Conservation (phyloP, 768 basidiomycete genomes). For the Aureoboletus auriporus region DNA sequence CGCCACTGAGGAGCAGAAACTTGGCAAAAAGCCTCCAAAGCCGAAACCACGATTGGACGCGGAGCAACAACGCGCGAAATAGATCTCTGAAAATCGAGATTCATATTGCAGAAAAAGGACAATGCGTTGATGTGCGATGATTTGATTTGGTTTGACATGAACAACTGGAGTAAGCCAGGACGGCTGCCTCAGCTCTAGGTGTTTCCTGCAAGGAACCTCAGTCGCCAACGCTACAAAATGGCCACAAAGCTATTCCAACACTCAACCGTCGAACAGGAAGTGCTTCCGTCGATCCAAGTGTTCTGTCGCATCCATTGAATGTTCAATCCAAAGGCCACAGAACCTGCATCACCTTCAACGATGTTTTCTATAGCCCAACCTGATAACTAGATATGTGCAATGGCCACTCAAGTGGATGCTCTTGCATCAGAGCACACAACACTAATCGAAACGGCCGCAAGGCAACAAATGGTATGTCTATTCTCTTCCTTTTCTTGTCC, state of each 20-base stretch:
- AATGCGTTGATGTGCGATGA: conserved; percentile 1
- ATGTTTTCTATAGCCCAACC: conserved; percentile 26
- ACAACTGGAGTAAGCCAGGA: conserved; percentile 21
- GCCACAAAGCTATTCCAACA: not conserved
- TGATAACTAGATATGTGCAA: conserved; percentile 32
- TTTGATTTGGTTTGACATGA: not conserved
- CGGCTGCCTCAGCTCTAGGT: not conserved
- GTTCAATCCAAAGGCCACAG: not conserved
- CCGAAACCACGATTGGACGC: conserved; percentile 29
- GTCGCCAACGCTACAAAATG: not conserved
- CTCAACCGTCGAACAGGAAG: conserved; percentile 15
- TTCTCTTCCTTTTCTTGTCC: not conserved
- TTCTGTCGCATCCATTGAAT: conserved; percentile 4
- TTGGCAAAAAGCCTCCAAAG: not conserved
- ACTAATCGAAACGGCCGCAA: conserved; percentile 21
- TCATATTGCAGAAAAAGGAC: conserved; percentile 33
- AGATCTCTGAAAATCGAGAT: conserved; percentile 43
- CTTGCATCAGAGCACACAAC: conserved; percentile 36
- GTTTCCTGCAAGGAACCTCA: not conserved
- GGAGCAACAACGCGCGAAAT: conserved; percentile 36
- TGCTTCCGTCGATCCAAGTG: conserved; percentile 17
- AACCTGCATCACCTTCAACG: conserved; percentile 3
- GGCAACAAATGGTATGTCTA: conserved; percentile 20
- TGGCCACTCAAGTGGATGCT: conserved; percentile 34
- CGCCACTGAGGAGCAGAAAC: too few relatives aligned